Base-by-base conservation (phyloP, 768 basidiomycete genomes). In the Tulasnella sp. region DNA sequence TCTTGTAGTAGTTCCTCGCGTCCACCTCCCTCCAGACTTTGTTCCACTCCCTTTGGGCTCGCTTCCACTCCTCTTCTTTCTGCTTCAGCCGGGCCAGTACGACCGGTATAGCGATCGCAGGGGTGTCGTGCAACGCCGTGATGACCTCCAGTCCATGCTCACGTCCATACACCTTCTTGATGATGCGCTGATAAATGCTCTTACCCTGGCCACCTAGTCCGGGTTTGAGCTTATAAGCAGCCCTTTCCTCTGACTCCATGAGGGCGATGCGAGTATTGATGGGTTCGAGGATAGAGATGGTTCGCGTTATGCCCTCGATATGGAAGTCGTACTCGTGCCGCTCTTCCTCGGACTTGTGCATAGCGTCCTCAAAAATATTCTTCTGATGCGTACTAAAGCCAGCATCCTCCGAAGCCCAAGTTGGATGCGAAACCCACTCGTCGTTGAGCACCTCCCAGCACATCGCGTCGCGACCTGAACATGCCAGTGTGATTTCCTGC, bases 281-380 rank as follows among this genome's bases (percentile, higher is more conserved):
- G 2, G 94, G 94, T 68, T 98, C 92, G 59, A 99, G 80, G 44
- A 95, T 74, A 1, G 88, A 82, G 67, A 98, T 95, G 13, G 94
- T 97, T 44, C 94, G 84, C 9, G 82, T 74, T 65, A 98, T 82
- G 17, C 86, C 90, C 68, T 96, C 92, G 43, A 99, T 81, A 66
- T 94, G 88, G 61, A 94, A 93, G 66, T 96, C 93, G 70, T 91
- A 98, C 72, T 98, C 95, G 72, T 97, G 92, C 27, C 96, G 83
- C 71, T 99, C 96, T 71, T 99, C 95, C 71, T 99, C 96, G 67
- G 91, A 87, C 73, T 91, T 91, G 74, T 98, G 93, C 59, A 98
- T 76, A 0, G 89, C 88, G 68, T 97, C 95, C 71, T 99, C 96
- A 70, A 87, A 97, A 4, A 82, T 79, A 69, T 97, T 99, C 76